Base-by-base conservation (phyloP, 371 early-diverging fungal species). In the Rhizopus stolonifer region DNA sequence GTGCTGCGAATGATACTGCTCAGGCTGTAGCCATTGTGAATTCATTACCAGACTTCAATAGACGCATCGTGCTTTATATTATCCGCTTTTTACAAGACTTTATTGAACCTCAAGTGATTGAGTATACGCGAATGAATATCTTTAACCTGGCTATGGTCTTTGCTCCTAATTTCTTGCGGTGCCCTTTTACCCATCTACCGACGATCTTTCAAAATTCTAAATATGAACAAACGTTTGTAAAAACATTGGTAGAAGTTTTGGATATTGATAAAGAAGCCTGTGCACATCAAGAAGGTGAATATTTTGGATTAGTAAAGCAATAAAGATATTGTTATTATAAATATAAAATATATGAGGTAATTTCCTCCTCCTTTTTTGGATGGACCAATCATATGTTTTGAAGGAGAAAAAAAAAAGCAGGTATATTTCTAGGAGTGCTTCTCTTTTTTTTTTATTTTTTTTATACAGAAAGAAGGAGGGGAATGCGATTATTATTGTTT, bases 61-160 rank as follows among this genome's bases (percentile, higher is more conserved):
- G 81, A 31, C 79, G 81, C n/a, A 92, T 92, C 25, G 85, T 85
- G 2, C 51, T 85, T 14, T 96, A 83, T 60, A 77, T 94, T 63
- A 77, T 94, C 24, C 67, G 82, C 38, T 96, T 95, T 65, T 71
- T 96, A 46, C 84, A 89, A 84, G 73, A 86, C 21, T 87, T 95
- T 51, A 86, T 87, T n/a, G 80, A 85, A 18, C 85, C 85, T 2
- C 66, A 71, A 13, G 82, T 90, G 21, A 83, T 80, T 44, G 67
- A 83, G 24, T 56, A 74, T 9, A 96, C 96, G 6, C 83, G 89
- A 63, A 98, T 98, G 98, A 88, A 85, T 23, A 73, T 89, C 21
- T 69, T 80, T 49, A 98, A 96, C 54, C 64, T 98, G 36, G 97
- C 97, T 23, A 91, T 98, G 87, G 95, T 98, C n/a, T 96, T 95